phyloP scores from a whole-genome alignment of 116 monocot genomes.

The Papilionanthe hybrid region DNA sequence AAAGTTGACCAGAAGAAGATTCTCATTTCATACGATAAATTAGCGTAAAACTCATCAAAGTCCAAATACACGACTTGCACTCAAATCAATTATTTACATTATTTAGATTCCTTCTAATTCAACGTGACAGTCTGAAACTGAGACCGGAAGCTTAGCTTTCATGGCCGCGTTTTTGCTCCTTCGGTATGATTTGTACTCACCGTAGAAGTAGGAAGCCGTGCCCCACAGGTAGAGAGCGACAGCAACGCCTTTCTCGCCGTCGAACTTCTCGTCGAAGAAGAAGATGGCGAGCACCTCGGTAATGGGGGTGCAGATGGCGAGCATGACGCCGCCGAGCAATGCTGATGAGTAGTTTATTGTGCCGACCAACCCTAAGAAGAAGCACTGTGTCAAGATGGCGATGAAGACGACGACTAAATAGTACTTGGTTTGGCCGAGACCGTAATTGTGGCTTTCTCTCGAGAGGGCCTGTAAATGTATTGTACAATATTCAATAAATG shows the following conservation, averaged over 20 bases:
- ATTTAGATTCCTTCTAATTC: no score
- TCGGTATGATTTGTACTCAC: slow-evolving; percentile 27
- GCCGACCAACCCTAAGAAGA: slow-evolving; percentile 44
- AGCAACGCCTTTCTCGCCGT: slow-evolving; percentile 41
- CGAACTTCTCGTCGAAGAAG: slow-evolving; percentile 50
- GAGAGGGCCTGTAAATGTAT: slow-evolving; percentile 29
- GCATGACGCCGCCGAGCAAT: slow-evolving; percentile 42
- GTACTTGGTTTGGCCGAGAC: slow-evolving; percentile 36
- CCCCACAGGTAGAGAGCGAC: slow-evolving; percentile 54
- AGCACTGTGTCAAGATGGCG: slow-evolving; percentile 37
- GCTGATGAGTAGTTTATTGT: slow-evolving; percentile 42
- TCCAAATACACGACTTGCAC: no score
- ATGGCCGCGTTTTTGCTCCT: slow-evolving; percentile 3
- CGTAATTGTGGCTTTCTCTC: slow-evolving; percentile 32
- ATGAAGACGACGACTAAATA: slow-evolving; percentile 35
- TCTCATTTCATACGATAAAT: no score
- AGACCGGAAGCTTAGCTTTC: neutral
- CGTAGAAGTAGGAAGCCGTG: slow-evolving; percentile 54
- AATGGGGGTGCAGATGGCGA: slow-evolving; percentile 36
- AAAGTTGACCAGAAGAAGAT: no score
- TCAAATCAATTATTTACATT: no score
- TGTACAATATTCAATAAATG: neutral
- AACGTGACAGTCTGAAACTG: neutral
- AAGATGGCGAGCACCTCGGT: slow-evolving; percentile 40
- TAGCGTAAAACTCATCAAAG: no score